Base-by-base conservation (phyloP, 2,329 filamentous ascomycete genomes). In the Scedosporium apiospermum region DNA sequence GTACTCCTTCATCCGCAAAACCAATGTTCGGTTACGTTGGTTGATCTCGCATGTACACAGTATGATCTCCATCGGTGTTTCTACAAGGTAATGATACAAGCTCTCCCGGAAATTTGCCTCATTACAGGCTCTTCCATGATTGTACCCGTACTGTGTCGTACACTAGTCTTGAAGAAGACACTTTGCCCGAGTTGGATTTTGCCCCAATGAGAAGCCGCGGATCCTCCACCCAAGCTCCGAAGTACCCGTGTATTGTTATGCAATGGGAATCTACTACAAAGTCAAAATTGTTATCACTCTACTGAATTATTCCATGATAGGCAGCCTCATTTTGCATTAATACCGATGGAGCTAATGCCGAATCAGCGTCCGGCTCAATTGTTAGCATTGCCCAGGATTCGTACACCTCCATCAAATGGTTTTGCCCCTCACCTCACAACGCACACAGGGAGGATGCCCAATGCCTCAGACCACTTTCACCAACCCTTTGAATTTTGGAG, bases 261-360 rank as follows among this genome's bases (percentile, higher is more conserved):
- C 51, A 55, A 55, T 55, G 51, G 14, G 23, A 14, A 38, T 38
- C 10, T 38, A 38, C 10, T 38, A 38, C 34, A 12, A 38, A 38
- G 34, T 38, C 34, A 38, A 38, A 38, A 18, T 27, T 55, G 21
- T 14, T 14, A 23, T 27, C 51, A 55, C 23, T 55, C 23, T 55
- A 55, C 51, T 30, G 51, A 55, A 23, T 23, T 55, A 23, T 18
- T 49, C 23, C 51, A 18, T 14, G 21, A 23, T 14, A n/a, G 21
- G 6, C 23, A 21, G 12, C 18, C 18, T 55, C 10, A 12, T 55
- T 55, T 55, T 55, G 51, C 51, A 55, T 55, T 55, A 55, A 55
- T 55, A 55, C 51, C 51, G 51, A 55, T 55, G 51, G 51, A 27
- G 51, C 21, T 55, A 55, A 55, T 55, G 51, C 51, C 51, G 23